phyloP scores from a whole-genome alignment of 306 rosid genomes.

The Quercus robur region DNA sequence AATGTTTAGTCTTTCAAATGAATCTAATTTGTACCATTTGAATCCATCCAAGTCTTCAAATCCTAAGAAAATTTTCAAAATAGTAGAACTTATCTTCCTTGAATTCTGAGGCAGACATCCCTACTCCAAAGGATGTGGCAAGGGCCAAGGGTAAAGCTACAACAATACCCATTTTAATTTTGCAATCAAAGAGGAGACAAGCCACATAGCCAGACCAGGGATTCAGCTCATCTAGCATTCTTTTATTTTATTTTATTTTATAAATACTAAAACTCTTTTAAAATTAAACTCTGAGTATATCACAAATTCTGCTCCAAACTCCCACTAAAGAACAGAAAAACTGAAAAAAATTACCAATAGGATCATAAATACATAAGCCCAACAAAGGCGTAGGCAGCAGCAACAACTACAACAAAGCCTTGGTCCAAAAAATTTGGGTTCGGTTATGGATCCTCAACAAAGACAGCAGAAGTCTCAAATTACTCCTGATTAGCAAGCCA shows the following conservation, averaged over 20 bases:
- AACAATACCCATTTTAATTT: not conserved
- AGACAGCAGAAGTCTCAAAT: too few species aligned
- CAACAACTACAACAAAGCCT: too few species aligned
- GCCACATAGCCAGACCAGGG: not conserved
- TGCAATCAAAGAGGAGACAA: not conserved
- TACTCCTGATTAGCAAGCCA: too few species aligned
- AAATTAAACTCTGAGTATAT: not conserved
- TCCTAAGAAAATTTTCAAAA: not conserved
- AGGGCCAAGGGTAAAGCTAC: not conserved
- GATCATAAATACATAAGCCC: not conserved
- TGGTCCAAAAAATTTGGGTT: too few species aligned
- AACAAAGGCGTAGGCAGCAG: too few species aligned
- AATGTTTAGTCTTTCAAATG: too few species aligned
- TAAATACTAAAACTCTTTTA: not conserved
- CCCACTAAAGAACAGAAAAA: not conserved
- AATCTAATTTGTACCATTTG: too few species aligned
- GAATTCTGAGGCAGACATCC: not conserved
- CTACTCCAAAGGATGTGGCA: not conserved
- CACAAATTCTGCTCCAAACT: not conserved
- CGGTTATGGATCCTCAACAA: too few species aligned
- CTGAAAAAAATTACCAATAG: not conserved
- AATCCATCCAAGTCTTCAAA: not conserved
- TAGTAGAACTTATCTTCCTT: not conserved
- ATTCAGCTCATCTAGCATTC: not conserved
- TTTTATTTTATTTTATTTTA: too few species aligned